Conservation (phyloP, 1,284 basidiomycete species). For the Hymenochaete sp. region DNA sequence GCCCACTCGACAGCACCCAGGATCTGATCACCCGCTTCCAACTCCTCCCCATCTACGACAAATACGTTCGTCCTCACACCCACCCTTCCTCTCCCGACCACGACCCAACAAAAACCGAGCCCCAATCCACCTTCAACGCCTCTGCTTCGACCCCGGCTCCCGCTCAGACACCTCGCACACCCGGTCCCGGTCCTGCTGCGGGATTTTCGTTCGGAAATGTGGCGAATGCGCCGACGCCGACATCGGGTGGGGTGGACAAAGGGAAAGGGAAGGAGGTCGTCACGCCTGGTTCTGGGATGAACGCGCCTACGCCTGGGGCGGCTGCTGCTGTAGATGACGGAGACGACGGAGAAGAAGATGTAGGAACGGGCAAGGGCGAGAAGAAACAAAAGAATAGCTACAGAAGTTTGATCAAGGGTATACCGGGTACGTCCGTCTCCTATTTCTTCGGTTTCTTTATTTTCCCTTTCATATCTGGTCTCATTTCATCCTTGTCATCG, state of each 20-base stretch:
- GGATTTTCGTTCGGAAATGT: no score
- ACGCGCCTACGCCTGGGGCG: constrained; percentile 31
- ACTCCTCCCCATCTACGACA: constrained; percentile 63
- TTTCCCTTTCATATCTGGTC: no score
- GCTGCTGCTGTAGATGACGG: constrained; percentile 29
- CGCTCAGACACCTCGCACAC: no score
- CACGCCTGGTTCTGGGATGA: constrained; percentile 25
- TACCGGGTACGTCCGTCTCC: constrained; percentile 48
- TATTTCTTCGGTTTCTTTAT: no score
- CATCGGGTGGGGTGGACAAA: constrained; percentile 35
- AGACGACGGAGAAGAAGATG: constrained; percentile 44
- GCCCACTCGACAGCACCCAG: constrained; percentile 57
- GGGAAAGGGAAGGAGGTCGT: constrained; percentile 46
- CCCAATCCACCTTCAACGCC: constrained; percentile 21
- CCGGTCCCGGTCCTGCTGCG: no score
- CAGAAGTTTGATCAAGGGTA: constrained; percentile 65
- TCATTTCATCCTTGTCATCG: constrained; percentile 12
- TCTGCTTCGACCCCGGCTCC: no score
- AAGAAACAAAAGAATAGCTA: constrained; percentile 75
- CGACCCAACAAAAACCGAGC: constrained; percentile 19
- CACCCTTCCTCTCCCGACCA: constrained; percentile 15
- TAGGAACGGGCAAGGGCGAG: constrained; percentile 39
- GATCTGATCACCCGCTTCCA: constrained; percentile 64
- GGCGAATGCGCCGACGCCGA: constrained; percentile 11
- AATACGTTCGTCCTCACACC: constrained; percentile 53